Evolutionary conservation across 1,139 yeast species (phyloP).

Genomic region (Lodderomyces metapsilosis): DNA sequence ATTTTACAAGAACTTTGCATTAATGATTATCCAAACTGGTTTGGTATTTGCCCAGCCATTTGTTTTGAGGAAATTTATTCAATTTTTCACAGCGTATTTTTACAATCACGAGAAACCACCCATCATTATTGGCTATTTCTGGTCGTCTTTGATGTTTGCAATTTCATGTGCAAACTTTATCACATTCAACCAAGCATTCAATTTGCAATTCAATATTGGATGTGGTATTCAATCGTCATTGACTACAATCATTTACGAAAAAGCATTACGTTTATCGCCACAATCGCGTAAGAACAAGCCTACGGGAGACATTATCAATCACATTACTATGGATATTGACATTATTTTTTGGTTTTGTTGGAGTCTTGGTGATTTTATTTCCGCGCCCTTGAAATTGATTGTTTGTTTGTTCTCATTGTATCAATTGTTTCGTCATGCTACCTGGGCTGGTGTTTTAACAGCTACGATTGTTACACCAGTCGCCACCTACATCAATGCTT

Average conservation of each 20-base stretch:
- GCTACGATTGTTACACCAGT: conserved; percentile 35
- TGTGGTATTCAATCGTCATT: conserved; percentile 23
- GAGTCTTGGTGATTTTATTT: conserved; percentile 27
- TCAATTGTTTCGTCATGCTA: conserved; percentile 31
- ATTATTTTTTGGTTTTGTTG: conserved; percentile 26
- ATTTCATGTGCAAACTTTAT: conserved; percentile 25
- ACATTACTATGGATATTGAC: conserved; percentile 37
- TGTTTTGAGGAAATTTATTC: conserved; percentile 30
- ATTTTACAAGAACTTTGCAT: conserved; percentile 12
- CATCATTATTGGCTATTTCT: conserved; percentile 27
- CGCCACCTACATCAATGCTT: conserved; percentile 29
- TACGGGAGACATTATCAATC: conserved; percentile 41
- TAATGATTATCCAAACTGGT: conserved; percentile 22
- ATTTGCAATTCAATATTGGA: conserved; percentile 19
- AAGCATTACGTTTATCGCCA: conserved; percentile 36
- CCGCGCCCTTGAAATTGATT: conserved; percentile 53
- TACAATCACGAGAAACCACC: conserved; percentile 19
- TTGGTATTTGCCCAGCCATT: conserved; percentile 29
- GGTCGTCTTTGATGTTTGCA: conserved; percentile 29
- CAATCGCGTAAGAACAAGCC: conserved; percentile 37
- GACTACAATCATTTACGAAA: conserved; percentile 31
- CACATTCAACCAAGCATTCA: conserved; percentile 25
- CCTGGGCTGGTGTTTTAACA: conserved; percentile 35
- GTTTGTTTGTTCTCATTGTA: conserved; percentile 28
- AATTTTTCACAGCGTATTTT: conserved; percentile 21